These are phyloP conservation scores for Pythium volutum DNA, from an alignment of 352 stramenopile genomes.

Conservation along the genomic window DNA sequence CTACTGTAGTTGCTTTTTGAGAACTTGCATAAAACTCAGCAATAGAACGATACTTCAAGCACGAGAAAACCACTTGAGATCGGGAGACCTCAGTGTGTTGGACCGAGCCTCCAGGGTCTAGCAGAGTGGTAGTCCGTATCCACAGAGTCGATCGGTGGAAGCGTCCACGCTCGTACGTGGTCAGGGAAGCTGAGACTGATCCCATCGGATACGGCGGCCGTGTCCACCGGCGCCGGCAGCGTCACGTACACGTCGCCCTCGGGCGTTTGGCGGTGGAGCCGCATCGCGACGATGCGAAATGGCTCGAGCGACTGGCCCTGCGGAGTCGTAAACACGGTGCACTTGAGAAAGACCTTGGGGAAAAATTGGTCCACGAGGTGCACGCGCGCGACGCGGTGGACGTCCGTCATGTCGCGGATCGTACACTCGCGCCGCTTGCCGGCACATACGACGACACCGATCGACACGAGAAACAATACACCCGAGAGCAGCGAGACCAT, in stretches of 20 bases:
- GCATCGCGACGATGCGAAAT: conserved; percentile 24
- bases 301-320: conserved; percentile 16
- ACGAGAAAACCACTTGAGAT: not conserved
- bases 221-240: conserved; percentile 1
- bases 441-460: conserved; percentile 1
- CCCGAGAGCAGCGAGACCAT: conserved; percentile 1
- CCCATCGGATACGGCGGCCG: not conserved
- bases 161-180: not conserved
- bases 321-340: conserved; percentile 8
- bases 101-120: not conserved
- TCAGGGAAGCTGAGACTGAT: not conserved
- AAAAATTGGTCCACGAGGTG: conserved; percentile 27
- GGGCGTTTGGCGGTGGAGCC: conserved; percentile 7
- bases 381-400: conserved; percentile 23
- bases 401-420: conserved; percentile 20
- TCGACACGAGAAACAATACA: conserved; percentile 8
- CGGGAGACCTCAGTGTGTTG: not conserved
- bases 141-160: not conserved
- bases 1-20: too few species aligned
- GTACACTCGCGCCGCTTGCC: conserved; percentile 16
- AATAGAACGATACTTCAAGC: not conserved
- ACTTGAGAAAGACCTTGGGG: conserved; percentile 25
- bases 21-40: not conserved
- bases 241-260: conserved; percentile 20
- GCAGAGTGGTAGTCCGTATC: not conserved